Evolutionary conservation across 2,329 filamentous ascomycete species (phyloP).

Genomic region (Talaromyces sp.): DNA sequence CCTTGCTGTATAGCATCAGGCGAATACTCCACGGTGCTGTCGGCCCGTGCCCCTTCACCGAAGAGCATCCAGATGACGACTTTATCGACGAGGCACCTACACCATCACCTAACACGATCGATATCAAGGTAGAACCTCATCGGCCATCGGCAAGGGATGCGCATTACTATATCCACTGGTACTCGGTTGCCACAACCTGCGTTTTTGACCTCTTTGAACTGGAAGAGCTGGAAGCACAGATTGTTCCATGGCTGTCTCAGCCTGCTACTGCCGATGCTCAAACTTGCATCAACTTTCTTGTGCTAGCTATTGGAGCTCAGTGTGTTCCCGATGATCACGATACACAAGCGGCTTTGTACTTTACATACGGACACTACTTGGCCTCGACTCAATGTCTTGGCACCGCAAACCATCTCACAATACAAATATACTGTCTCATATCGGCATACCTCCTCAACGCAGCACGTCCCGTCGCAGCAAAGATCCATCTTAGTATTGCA

Average conservation of each 20-base stretch:
- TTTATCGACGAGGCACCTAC: background rate
- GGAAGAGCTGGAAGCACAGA: background rate
- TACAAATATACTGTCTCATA: background rate
- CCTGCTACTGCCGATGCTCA: background rate
- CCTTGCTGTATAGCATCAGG: background rate
- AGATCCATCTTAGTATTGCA: background rate
- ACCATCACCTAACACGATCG: background rate
- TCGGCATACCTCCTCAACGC: background rate
- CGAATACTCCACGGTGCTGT: background rate
- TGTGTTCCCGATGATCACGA: background rate
- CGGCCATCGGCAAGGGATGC: background rate
- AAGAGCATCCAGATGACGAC: background rate
- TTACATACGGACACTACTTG: background rate
- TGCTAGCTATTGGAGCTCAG: background rate
- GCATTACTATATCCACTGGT: background rate
- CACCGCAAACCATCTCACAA: background rate
- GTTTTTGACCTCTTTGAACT: background rate
- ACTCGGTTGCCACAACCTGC: background rate
- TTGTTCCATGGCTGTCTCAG: background rate
- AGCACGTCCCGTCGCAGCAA: background rate
- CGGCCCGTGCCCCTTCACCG: background rate
- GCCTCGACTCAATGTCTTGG: background rate
- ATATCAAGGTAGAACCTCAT: background rate
- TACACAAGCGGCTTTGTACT: background rate
- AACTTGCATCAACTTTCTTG: background rate